Evolutionary conservation across 2,329 filamentous ascomycete species (phyloP).

Genomic region (Hymenoscyphus repandus): DNA sequence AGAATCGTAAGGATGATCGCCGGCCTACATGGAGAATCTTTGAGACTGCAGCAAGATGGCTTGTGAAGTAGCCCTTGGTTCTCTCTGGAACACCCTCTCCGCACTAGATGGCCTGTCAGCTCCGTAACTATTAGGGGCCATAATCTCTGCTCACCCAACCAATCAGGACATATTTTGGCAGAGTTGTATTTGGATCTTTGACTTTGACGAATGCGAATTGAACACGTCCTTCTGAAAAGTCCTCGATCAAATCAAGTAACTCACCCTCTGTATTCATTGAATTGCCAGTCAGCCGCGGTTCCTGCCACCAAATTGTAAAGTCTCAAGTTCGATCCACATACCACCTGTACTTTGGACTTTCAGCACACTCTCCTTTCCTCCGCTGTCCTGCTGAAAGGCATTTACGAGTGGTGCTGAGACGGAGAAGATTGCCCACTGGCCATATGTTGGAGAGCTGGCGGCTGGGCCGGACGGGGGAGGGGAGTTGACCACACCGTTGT

Average conservation of each 20-base stretch:
- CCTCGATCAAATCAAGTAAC: constrained; percentile 81
- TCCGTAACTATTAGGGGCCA: background rate
- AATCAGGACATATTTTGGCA: constrained; percentile 90
- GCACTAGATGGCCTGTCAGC: constrained; percentile 50
- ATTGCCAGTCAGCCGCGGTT: constrained; percentile 14
- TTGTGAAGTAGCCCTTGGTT: constrained; percentile 98
- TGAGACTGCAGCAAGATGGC: constrained; percentile 81
- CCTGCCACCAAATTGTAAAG: background rate
- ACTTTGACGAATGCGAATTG: constrained; percentile 97
- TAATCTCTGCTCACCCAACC: constrained; percentile 59
- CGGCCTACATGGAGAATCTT: constrained; percentile 75
- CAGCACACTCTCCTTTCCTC: constrained; percentile 84
- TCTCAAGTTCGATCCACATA: constrained; percentile 32
- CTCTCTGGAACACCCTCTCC: constrained; percentile 96
- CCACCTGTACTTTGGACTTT: constrained; percentile 92
- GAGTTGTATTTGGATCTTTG: constrained; percentile 83
- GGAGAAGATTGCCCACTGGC: constrained; percentile 89
- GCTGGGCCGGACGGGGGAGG: constrained; percentile 49
- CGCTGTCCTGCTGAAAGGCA: constrained; percentile 79
- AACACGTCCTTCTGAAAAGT: constrained; percentile 93
- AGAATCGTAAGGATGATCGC: background rate
- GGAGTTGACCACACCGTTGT: constrained; percentile 62
- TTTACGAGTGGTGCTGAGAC: constrained; percentile 89
- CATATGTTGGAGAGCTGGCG: constrained; percentile 71
- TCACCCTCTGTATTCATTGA: constrained; percentile 66